Percentiles rank a stretch among this genome's conserved stretches.
Evolutionary conservation across 129 eudicot species (phyloP).

Genomic region (Mikania micrantha): DNA sequence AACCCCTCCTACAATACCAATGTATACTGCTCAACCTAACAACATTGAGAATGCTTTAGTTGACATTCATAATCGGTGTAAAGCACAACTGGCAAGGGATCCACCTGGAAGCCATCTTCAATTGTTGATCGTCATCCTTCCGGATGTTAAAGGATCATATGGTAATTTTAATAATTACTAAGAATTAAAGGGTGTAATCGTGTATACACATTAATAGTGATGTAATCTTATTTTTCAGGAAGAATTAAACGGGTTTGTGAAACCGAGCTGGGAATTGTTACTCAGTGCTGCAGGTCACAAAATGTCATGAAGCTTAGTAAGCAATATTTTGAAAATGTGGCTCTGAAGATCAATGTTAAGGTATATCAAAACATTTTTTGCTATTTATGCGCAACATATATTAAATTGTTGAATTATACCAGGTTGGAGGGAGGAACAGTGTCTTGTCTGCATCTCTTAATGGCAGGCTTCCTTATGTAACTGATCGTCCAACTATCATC

Average conservation of each 20-base stretch:
- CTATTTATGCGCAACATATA: not conserved
- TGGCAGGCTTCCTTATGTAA: slow-evolving; percentile 22
- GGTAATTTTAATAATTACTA: slow-evolving; percentile 23
- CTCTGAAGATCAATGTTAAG: slow-evolving; percentile 80
- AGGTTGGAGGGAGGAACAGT: slow-evolving; percentile 74
- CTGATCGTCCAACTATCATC: slow-evolving; percentile 56
- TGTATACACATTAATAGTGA: not conserved
- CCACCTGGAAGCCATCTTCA: slow-evolving; percentile 31
- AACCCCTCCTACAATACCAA: slow-evolving; percentile 39
- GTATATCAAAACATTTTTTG: slow-evolving; percentile 19
- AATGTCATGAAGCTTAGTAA: slow-evolving; percentile 23
- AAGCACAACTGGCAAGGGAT: not conserved
- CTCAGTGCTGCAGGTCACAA: slow-evolving; percentile 75
- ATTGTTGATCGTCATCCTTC: slow-evolving; percentile 51
- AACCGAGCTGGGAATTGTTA: slow-evolving; percentile 69
- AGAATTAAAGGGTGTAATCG: not conserved
- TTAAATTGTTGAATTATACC: not conserved
- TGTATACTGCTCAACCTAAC: slow-evolving; percentile 7
- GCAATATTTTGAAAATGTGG: slow-evolving; percentile 65
- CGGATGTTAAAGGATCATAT: slow-evolving; percentile 54
- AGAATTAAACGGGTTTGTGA: slow-evolving; percentile 61
- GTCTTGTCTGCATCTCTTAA: slow-evolving; percentile 29
- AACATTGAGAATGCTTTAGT: slow-evolving; percentile 38
- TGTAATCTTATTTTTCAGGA: not conserved
- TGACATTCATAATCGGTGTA: slow-evolving; percentile 22